A percentile compares a stretch with the other conserved stretches of the same genome.
Evolutionary conservation across 75 land plant species (phyloP).

Genomic region (Larix kaempferi): DNA sequence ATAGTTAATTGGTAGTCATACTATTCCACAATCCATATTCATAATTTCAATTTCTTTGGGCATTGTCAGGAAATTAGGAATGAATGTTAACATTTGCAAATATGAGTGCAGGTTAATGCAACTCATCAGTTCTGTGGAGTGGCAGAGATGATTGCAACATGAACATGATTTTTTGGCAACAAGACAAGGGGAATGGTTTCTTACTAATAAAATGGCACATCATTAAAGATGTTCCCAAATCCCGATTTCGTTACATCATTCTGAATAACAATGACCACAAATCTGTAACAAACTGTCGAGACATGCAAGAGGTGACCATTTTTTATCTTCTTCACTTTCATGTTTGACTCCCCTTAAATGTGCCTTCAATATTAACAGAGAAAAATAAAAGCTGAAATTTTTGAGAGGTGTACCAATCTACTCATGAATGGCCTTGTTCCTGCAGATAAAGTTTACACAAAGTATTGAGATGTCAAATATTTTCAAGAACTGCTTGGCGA

Average conservation of each 20-base stretch:
- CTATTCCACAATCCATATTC: neutral
- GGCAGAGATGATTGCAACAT: constrained; percentile 64
- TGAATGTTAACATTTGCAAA: too few relatives aligned
- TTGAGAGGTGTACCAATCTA: too few relatives aligned
- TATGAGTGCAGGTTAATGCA: constrained; percentile 61
- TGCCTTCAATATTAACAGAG: too few relatives aligned
- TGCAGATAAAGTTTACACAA: constrained; percentile 66
- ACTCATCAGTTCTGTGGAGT: constrained; percentile 74
- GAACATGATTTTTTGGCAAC: constrained; percentile 67
- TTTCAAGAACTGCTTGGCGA: constrained; percentile 56
- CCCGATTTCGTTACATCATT: constrained; percentile 50
- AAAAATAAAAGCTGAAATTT: neutral
- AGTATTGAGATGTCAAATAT: constrained; percentile 67
- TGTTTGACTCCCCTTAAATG: too few relatives aligned
- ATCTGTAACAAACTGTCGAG: constrained; percentile 64
- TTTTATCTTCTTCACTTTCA: neutral
- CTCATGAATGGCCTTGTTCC: neutral
- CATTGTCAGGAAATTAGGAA: neutral
- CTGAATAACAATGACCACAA: constrained; percentile 60
- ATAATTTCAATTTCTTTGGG: too few relatives aligned
- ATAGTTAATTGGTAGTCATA: neutral
- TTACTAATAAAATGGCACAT: constrained; percentile 70
- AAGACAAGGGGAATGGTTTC: constrained; percentile 65
- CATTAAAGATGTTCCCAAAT: constrained; percentile 59
- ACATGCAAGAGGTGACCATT: constrained; percentile 52